phyloP scores from a whole-genome alignment of 306 rosid species.

The Oemleria cerasiformis region DNA sequence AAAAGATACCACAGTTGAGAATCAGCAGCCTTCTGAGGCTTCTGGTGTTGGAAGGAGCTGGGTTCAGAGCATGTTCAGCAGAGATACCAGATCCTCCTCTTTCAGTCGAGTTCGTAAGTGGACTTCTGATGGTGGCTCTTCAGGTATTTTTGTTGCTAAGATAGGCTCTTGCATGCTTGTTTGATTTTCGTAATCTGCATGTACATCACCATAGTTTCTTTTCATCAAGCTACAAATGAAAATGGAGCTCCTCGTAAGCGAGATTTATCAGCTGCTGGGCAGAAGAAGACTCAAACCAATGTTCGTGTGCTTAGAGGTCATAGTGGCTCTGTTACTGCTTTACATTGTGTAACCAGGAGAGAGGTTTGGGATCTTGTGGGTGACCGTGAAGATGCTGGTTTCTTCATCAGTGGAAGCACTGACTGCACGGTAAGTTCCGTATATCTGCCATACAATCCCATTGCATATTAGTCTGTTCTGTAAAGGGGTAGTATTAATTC shows the following conservation, averaged over 20 bases:
- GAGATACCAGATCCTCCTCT: slow-evolving; percentile 74
- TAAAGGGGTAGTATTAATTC: slow-evolving; percentile 22
- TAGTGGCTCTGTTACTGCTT: slow-evolving; percentile 87
- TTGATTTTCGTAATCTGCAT: slow-evolving; percentile 17
- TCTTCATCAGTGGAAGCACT: slow-evolving; percentile 95
- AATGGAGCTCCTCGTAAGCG: slow-evolving; percentile 72
- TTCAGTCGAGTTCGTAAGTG: slow-evolving; percentile 80
- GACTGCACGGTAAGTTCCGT: slow-evolving; percentile 72
- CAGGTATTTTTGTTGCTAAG: slow-evolving; percentile 39
- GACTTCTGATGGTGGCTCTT: slow-evolving; percentile 74
- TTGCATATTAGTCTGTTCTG: slow-evolving; percentile 13
- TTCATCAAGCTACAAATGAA: slow-evolving; percentile 45
- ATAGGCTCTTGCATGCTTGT: slow-evolving; percentile 4
- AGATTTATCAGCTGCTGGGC: slow-evolving; percentile 64
- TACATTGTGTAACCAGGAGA: slow-evolving; percentile 95
- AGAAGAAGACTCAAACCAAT: slow-evolving; percentile 91
- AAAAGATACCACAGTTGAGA: slow-evolving; percentile 64
- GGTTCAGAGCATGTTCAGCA: slow-evolving; percentile 98
- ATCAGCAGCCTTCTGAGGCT: slow-evolving; percentile 89
- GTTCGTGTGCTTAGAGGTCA: slow-evolving; percentile 95
- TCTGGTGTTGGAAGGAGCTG: slow-evolving; percentile 90
- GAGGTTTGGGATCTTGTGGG: slow-evolving; percentile 99
- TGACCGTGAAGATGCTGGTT: slow-evolving; percentile 99
- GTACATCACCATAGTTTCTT: slow-evolving; percentile 12
- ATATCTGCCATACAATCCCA: slow-evolving; percentile 25